Base-by-base conservation (phyloP, 2,329 filamentous ascomycete genomes). In the Sclerotinia glacialis region DNA sequence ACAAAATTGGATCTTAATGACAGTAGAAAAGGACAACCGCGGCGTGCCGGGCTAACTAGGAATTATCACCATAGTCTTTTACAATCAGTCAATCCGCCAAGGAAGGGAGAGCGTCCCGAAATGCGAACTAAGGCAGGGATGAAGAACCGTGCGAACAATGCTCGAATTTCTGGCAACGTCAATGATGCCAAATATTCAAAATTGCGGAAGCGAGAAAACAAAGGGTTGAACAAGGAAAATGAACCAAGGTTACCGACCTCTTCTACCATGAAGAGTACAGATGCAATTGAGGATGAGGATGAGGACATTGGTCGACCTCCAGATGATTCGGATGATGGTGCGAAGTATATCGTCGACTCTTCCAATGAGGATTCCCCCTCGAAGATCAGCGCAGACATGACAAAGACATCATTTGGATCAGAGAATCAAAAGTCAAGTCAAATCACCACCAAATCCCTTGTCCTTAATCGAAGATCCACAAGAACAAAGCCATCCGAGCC, bases 301-400 rank as follows among this genome's bases (percentile, higher is more conserved):
- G 44, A 44, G 18, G 46, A 63, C 59, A 23, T 63, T 18, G 9
- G 12, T 34, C 58, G 64, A 44, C 42, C 28, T 16, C 67, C 67
- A 49, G 67, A 66, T n/a, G 47, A 53, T 37, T 61, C 55, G 11
- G 67, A 68, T n/a, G 50, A 68, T 12, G 44, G 40, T 64, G 31
- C 49, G 34, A 44, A 37, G 11, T 56, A 34, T 18, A 18, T 37
- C 31, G 9, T 52, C 21, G 44, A 47, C 28, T 58, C 65, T 47
- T 67, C 50, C 11, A 55, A 66, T 6, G 58, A 66, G 23, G 65
- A 66, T 31, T 63, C 49, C 2, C 50, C 42, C 2, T 28, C 40
- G 6, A 66, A 21, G 44, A n/a, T 66, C 9, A 55, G 50, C 44
- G 58, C 65, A 50, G 49, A 63, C 49, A 66, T 66, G 58, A 64